Conservation (phyloP, 2,329 filamentous ascomycete species). For the Trichoderma sp. region DNA sequence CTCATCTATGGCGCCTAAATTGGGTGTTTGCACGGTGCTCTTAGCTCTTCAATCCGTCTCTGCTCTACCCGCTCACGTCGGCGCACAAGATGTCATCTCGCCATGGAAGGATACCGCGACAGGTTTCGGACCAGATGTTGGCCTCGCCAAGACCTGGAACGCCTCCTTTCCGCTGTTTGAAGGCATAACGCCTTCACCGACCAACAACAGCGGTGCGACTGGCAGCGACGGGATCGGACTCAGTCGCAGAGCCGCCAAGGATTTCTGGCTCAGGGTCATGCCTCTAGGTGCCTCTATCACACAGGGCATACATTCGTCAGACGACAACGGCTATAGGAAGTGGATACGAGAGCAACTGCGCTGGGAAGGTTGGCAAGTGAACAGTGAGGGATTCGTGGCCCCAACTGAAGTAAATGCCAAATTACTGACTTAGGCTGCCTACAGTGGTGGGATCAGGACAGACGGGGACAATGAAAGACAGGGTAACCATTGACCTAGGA, state of each 20-base stretch:
- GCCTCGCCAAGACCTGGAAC: neutral
- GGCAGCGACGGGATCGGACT: neutral
- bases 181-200: neutral
- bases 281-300: neutral
- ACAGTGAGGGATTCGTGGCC: neutral
- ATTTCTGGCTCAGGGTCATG: neutral
- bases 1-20: neutral
- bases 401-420: neutral
- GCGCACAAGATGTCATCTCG: neutral
- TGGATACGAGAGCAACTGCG: neutral
- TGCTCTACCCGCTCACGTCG: neutral
- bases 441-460: neutral
- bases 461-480: neutral
- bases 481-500: neutral
- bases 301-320: neutral
- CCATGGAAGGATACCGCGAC: neutral
- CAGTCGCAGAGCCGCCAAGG: neutral
- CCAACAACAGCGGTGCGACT: neutral
- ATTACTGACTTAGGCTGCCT: neutral
- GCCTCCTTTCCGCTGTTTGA: slow-evolving; percentile 1
- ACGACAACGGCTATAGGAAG: neutral
- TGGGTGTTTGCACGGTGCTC: neutral
- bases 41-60: neutral
- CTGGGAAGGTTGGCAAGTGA: neutral
- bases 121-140: neutral